Evolutionary conservation across 805 yeast genomes (phyloP).

Genomic region (Myxozyma lipomycoides): DNA sequence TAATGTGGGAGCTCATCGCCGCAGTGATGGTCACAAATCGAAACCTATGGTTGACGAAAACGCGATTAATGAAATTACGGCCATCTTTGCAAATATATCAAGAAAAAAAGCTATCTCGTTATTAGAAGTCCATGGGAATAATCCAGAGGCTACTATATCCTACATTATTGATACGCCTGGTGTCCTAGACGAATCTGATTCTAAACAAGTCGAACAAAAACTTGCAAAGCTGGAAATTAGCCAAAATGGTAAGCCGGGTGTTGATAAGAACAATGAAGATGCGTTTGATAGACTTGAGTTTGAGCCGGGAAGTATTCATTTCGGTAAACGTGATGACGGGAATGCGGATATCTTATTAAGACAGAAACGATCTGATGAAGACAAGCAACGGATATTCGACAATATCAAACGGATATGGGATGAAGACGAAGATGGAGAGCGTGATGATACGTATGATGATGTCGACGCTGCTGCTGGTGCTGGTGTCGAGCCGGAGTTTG

Average conservation of each 20-base stretch:
- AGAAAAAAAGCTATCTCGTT: slow-evolving; percentile 1
- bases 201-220: neutral
- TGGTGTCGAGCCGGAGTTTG: neutral
- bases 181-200: neutral
- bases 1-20: neutral
- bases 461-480: slow-evolving; percentile 33
- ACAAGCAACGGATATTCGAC: slow-evolving; percentile 25
- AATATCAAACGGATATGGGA: slow-evolving; percentile 23
- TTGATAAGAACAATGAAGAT: neutral
- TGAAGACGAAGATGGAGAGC: slow-evolving; percentile 28
- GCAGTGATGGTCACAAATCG: neutral
- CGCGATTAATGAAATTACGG: slow-evolving; percentile 6
- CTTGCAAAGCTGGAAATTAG: neutral
- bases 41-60: neutral
- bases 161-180: slow-evolving; percentile 10
- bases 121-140: slow-evolving; percentile 1
- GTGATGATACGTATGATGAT: slow-evolving; percentile 36
- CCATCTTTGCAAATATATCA: slow-evolving; percentile 12
- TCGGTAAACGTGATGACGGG: slow-evolving; percentile 9
- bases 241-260: neutral
- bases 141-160: slow-evolving; percentile 10
- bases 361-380: neutral
- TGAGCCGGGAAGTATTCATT: slow-evolving; percentile 17
- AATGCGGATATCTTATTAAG: slow-evolving; percentile 17
- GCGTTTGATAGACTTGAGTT: slow-evolving; percentile 18